Evolutionary conservation across 352 stramenopile genomes (phyloP).

Genomic region (Globisporangium abappressorium): DNA sequence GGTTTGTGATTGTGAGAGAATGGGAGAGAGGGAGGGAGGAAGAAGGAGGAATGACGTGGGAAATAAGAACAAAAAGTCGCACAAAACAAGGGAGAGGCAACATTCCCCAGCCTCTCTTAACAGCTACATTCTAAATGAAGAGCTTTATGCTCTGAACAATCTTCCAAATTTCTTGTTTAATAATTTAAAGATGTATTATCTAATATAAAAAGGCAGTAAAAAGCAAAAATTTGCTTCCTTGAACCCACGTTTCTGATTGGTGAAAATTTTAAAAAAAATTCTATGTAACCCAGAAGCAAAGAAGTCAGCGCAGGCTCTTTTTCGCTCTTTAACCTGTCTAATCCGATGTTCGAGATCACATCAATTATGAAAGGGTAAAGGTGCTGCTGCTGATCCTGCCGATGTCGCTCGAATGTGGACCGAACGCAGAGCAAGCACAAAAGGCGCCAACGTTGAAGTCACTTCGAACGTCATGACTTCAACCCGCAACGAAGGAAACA

Average conservation of each 20-base stretch:
- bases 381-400: not conserved
- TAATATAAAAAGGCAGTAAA: not conserved
- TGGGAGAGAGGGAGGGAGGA: too few relatives aligned
- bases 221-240: not conserved
- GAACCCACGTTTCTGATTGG: not conserved
- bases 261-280: not conserved
- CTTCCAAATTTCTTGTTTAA: too few relatives aligned
- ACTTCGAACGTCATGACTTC: not conserved
- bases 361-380: not conserved
- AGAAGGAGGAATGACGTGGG: not conserved
- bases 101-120: not conserved
- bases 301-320: not conserved
- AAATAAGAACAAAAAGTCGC: too few relatives aligned
- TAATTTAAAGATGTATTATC: not conserved
- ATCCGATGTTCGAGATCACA: not conserved
- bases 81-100: not conserved
- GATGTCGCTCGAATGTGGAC: slow-evolving; percentile 3
- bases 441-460: not conserved
- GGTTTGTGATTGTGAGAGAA: not conserved
- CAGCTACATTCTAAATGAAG: not conserved
- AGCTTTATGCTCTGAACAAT: not conserved
- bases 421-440: not conserved
- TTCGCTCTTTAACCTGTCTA: not conserved
- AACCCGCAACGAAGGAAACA: not conserved
- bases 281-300: not conserved